A percentile compares a stretch with the other conserved stretches of the same genome.
Conservation (phyloP, 2,329 filamentous ascomycete species). For the Gliomastix tumulicola region DNA sequence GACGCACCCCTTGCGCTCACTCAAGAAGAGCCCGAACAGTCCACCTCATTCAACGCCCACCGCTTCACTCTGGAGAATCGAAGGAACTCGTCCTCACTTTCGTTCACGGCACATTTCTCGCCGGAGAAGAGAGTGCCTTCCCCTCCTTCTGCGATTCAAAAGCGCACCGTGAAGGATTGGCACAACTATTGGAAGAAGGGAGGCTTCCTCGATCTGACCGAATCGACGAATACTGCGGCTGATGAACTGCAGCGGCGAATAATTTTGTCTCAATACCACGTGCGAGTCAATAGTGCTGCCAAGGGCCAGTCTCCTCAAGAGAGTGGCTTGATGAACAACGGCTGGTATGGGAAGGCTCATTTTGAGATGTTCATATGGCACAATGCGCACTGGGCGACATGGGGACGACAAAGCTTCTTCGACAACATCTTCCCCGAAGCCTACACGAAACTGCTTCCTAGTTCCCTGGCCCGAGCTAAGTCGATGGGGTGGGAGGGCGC, state of each 20-base stretch:
- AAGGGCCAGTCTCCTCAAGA: constrained; percentile 30
- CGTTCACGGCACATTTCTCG: constrained; percentile 26
- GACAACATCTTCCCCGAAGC: neutral
- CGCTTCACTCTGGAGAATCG: constrained; percentile 24
- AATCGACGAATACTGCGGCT: constrained; percentile 23
- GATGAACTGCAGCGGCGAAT: constrained; percentile 35
- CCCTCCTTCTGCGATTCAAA: constrained; percentile 13
- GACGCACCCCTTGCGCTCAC: constrained; percentile 8
- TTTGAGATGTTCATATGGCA: neutral
- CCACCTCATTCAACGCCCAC: constrained; percentile 17
- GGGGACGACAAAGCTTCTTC: neutral
- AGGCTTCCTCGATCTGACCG: constrained; percentile 32
- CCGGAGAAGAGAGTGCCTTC: constrained; percentile 13
- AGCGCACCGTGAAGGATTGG: constrained; percentile 19
- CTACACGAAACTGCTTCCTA: neutral
- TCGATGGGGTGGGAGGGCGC: constrained; percentile 35
- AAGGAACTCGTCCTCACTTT: constrained; percentile 8
- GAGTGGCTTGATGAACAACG: constrained; percentile 36
- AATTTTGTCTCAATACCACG: constrained; percentile 33
- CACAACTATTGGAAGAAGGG: constrained; percentile 28
- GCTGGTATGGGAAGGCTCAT: constrained; percentile 30
- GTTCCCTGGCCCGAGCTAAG: neutral
- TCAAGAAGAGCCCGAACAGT: constrained; percentile 12
- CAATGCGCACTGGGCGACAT: neutral
- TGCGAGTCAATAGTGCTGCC: constrained; percentile 32